phyloP scores from a whole-genome alignment of 331 rosid genomes.

The Dryas integrifolia region DNA sequence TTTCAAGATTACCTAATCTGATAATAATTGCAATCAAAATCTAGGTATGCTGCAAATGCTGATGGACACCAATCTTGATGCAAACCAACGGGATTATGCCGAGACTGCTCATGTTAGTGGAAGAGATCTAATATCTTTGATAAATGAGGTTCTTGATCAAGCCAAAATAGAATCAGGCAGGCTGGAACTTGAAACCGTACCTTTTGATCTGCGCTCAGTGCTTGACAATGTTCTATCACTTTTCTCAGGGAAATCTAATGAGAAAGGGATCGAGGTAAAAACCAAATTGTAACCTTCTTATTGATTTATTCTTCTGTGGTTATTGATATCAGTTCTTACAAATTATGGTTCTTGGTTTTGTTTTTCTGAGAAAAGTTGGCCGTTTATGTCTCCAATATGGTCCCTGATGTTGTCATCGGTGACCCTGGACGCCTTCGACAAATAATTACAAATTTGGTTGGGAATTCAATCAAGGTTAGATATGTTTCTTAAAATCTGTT shows the following conservation, averaged over 20 bases:
- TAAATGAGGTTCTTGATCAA: conserved; percentile 94
- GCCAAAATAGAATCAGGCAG: conserved; percentile 94
- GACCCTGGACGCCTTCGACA: conserved; percentile 90
- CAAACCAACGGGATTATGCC: conserved; percentile 78
- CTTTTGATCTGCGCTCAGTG: conserved; percentile 67
- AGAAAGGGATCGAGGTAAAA: conserved; percentile 77
- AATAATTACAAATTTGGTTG: conserved; percentile 85
- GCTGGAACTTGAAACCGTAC: conserved; percentile 90
- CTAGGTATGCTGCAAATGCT: conserved; percentile 97
- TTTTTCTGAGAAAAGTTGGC: conserved; percentile 72
- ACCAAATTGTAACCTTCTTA: neutral
- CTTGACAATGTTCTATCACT: conserved; percentile 77
- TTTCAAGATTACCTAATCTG: conserved; percentile 23
- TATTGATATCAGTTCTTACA: conserved; percentile 22
- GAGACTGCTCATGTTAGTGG: conserved; percentile 84
- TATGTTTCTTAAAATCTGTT: conserved; percentile 16
- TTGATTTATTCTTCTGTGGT: conserved; percentile 9
- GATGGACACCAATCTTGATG: conserved; percentile 87
- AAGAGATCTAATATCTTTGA: conserved; percentile 73
- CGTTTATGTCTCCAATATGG: conserved; percentile 73
- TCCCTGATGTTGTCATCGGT: conserved; percentile 79
- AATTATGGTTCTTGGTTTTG: conserved; percentile 22
- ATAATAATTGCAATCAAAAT: conserved; percentile 26
- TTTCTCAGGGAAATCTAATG: conserved; percentile 66
- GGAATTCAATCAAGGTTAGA: conserved; percentile 82